These are phyloP conservation scores for Gentiana macrophylla DNA, from an alignment of 257 asterid species.

Conservation along the genomic window DNA sequence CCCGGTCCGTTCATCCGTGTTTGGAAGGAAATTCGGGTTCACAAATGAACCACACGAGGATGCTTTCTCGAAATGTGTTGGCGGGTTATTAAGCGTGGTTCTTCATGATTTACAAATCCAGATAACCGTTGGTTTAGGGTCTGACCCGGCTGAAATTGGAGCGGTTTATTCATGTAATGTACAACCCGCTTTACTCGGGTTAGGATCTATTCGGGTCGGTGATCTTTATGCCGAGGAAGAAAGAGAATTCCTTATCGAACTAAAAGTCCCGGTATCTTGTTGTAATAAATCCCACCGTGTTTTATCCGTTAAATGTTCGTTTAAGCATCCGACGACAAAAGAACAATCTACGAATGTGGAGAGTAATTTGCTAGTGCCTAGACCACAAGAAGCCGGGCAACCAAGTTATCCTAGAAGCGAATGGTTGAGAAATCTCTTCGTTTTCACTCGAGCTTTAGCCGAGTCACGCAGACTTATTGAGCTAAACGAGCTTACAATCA, in stretches of 20 bases:
- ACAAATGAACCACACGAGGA: slow-evolving; percentile 50
- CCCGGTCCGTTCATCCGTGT: slow-evolving; percentile 61
- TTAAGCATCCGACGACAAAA: slow-evolving; percentile 53
- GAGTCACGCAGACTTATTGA: slow-evolving; percentile 63
- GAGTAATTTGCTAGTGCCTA: slow-evolving; percentile 44
- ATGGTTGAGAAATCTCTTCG: slow-evolving; percentile 52
- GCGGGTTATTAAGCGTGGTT: slow-evolving; percentile 74
- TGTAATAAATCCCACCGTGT: slow-evolving; percentile 52
- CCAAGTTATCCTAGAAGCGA: slow-evolving; percentile 35
- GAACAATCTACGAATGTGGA: slow-evolving; percentile 41
- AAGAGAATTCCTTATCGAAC: slow-evolving; percentile 51
- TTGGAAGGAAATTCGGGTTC: slow-evolving; percentile 21
- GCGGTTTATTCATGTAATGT: slow-evolving; percentile 54
- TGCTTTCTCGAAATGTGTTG: slow-evolving; percentile 76
- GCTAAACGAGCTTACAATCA: slow-evolving; percentile 50
- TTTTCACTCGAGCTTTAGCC: slow-evolving; percentile 61
- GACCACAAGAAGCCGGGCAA: slow-evolving; percentile 43
- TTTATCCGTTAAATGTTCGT: slow-evolving; percentile 38
- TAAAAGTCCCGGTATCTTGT: slow-evolving; percentile 40
- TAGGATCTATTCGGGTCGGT: slow-evolving; percentile 51
- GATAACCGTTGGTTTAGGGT: slow-evolving; percentile 47
- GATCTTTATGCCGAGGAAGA: slow-evolving; percentile 83
- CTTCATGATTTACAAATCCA: slow-evolving; percentile 64
- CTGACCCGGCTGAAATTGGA: slow-evolving; percentile 73
- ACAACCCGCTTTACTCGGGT: slow-evolving; percentile 38